phyloP scores from a whole-genome alignment of 148 eudicot species.

The Gaultheria prostrata region DNA sequence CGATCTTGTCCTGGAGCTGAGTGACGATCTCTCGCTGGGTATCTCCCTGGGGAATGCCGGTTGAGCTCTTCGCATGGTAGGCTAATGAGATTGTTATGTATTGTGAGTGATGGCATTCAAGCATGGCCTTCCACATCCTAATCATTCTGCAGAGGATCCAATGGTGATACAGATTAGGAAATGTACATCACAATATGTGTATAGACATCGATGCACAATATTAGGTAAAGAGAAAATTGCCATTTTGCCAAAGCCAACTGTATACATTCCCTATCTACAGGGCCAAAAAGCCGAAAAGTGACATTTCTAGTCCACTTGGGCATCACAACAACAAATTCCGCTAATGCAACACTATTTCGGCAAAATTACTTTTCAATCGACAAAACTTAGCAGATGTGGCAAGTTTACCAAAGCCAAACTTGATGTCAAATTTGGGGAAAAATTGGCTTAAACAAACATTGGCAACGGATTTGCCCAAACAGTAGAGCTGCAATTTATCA shows the following conservation, averaged over 20 bases:
- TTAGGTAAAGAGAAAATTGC: background rate
- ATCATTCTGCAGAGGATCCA: constrained; percentile 54
- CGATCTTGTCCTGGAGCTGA: constrained; percentile 76
- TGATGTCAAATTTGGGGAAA: background rate
- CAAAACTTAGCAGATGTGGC: background rate
- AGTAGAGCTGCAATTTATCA: background rate
- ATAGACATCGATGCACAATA: background rate
- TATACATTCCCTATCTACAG: background rate
- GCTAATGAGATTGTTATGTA: constrained; percentile 93
- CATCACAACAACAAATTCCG: too few species aligned
- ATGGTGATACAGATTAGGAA: background rate
- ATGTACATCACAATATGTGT: background rate
- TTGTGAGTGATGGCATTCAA: constrained; percentile 93
- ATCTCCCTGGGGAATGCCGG: constrained; percentile 44
- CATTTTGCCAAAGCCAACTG: background rate
- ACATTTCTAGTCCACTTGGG: background rate
- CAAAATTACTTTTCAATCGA: background rate
- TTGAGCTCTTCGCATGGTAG: constrained; percentile 65
- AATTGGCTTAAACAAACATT: background rate
- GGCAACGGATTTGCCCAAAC: background rate
- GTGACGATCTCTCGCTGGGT: constrained; percentile 52
- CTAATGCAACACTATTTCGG: background rate
- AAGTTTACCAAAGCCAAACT: background rate
- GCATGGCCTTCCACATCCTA: constrained; percentile 98
- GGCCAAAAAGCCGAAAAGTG: background rate